Percentiles rank a stretch among this genome's conserved stretches.
phyloP scores from a whole-genome alignment of 1,139 yeast genomes.

The Kodamaea alishanica region DNA sequence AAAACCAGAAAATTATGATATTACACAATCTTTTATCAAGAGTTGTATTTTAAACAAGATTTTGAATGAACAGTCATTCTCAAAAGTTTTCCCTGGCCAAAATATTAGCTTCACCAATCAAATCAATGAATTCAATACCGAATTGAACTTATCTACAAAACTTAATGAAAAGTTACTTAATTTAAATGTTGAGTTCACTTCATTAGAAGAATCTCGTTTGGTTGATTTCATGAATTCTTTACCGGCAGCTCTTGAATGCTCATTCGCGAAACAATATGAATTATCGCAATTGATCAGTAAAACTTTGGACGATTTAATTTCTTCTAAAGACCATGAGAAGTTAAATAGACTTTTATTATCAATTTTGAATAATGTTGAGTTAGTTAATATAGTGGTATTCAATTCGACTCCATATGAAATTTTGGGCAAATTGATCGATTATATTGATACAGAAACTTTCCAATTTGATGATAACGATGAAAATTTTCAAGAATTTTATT shows the following conservation, averaged over 20 bases:
- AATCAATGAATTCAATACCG: slow-evolving; percentile 9
- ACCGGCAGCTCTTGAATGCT: slow-evolving; percentile 33
- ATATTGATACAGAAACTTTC: slow-evolving; percentile 34
- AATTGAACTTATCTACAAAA: slow-evolving; percentile 8
- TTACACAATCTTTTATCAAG: slow-evolving; percentile 55
- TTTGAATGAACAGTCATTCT: slow-evolving; percentile 43
- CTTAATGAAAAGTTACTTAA: slow-evolving; percentile 37
- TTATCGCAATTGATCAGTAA: slow-evolving; percentile 31
- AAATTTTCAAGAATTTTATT: slow-evolving; percentile 65
- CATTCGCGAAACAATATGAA: slow-evolving; percentile 37
- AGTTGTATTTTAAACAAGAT: slow-evolving; percentile 37
- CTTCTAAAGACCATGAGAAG: slow-evolving; percentile 38
- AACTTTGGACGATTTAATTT: slow-evolving; percentile 38
- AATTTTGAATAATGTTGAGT: slow-evolving; percentile 36
- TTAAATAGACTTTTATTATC: slow-evolving; percentile 49
- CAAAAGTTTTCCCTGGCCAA: slow-evolving; percentile 35
- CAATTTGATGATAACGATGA: slow-evolving; percentile 46
- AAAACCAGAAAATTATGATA: slow-evolving; percentile 36
- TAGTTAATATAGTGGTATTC: slow-evolving; percentile 42
- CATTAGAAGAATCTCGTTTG: slow-evolving; percentile 50
- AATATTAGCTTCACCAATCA: slow-evolving; percentile 5
- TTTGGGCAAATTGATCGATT: slow-evolving; percentile 28
- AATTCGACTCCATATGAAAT: slow-evolving; percentile 22
- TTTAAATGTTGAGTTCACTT: slow-evolving; percentile 52
- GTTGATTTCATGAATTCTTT: slow-evolving; percentile 30